Base-by-base conservation (phyloP, 441 rosid species). In the Biscutella laevigata region DNA sequence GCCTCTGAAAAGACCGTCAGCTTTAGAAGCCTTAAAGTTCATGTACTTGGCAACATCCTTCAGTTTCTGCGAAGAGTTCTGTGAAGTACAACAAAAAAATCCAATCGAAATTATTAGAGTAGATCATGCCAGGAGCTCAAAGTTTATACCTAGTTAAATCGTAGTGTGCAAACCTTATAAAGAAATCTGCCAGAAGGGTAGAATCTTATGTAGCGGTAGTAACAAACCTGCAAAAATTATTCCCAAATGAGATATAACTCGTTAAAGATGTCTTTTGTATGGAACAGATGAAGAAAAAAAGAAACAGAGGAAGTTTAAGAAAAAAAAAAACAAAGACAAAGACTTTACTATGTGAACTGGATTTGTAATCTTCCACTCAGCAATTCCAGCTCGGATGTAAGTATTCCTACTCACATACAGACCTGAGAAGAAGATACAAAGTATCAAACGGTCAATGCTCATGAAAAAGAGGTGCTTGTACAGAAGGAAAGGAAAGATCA, bases 321-420 rank as follows among this genome's bases (percentile, higher is more conserved):
- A 35, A 48, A n/a, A n/a, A n/a, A n/a, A n/a, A n/a, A n/a, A n/a
- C n/a, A 44, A 32, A 43, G 43, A 43, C 24, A 25, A 53, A 66
- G 45, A 40, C 39, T 71, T 72, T 82, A 91, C 98, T 42, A 91
- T 64, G 79, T 91, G 87, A 74, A 88, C 96, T 14, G 96, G 96
- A 73, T 91, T 91, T 70, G 83, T 76, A 59, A 78, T 64, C 22
- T 68, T 85, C 98, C 96, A 91, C 60, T 91, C 95, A n/a, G 84
- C 77, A 65, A 83, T 77, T 40, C 96, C 98, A 52, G 85, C 73
- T 25, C 86, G 91, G 30, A 91, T 82, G 72, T 88, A 91, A 32
- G 96, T 88, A 54, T 91, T 91, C 62, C 94, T 80, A 69, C 98
- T 91, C 67, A 88, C 96, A 44, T 87, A 91, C 24, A 91, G 78